A percentile compares a stretch with the other conserved stretches of the same genome.
phyloP scores from a whole-genome alignment of 2,329 filamentous ascomycete species.

The Allantophomopsis cytisporea region DNA sequence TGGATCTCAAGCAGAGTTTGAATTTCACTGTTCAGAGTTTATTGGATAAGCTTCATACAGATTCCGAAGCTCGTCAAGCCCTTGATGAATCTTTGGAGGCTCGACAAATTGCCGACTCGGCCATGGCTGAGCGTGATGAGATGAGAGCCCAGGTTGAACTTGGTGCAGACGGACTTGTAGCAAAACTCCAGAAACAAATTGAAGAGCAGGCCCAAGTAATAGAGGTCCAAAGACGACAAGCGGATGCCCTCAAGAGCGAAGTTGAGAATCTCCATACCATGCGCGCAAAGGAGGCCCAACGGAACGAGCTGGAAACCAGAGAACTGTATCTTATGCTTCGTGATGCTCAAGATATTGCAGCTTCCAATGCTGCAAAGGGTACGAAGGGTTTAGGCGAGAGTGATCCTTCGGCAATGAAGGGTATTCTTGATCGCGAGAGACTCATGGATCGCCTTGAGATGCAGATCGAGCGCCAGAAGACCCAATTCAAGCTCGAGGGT shows the following conservation, averaged over 20 bases:
- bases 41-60: slow-evolving; percentile 90
- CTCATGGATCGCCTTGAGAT: slow-evolving; percentile 91
- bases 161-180: slow-evolving; percentile 85
- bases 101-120: slow-evolving; percentile 85
- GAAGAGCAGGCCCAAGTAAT: slow-evolving; percentile 88
- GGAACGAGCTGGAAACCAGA: slow-evolving; percentile 90
- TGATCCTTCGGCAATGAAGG: slow-evolving; percentile 69
- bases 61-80: slow-evolving; percentile 85
- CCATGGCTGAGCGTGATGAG: slow-evolving; percentile 92
- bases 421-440: slow-evolving; percentile 82
- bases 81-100: slow-evolving; percentile 85
- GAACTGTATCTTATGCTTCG: slow-evolving; percentile 97
- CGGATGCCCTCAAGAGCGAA: slow-evolving; percentile 79
- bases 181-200: slow-evolving; percentile 85
- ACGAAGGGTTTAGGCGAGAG: slow-evolving; percentile 40
- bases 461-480: slow-evolving; percentile 94
- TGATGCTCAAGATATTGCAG: slow-evolving; percentile 91
- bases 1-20: slow-evolving; percentile 94
- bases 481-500: slow-evolving; percentile 92
- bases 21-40: slow-evolving; percentile 96
- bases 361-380: slow-evolving; percentile 59
- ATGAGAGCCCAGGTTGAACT: slow-evolving; percentile 80
- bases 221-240: slow-evolving; percentile 74
- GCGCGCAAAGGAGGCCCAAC: slow-evolving; percentile 79
- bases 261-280: slow-evolving; percentile 76